Evolutionary conservation across 345 rosid species (phyloP), one percentile per base, ranked within the genome.

Genomic region (Eucalyptus urophylla): DNA sequence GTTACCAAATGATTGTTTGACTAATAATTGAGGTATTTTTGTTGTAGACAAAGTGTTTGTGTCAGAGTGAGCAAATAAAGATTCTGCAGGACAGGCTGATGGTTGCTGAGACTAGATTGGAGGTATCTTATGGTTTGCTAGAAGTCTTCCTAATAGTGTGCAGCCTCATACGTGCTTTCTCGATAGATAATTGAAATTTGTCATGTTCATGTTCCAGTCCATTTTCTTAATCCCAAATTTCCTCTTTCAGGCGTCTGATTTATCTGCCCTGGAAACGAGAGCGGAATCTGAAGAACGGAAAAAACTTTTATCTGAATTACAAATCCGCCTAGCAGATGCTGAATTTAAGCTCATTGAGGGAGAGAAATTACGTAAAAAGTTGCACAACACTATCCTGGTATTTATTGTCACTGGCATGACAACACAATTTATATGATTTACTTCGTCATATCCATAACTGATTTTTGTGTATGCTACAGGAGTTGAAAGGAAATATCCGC

Each of bases 361-460:
- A 89, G 99, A 98, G 92, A 97, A 92, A 80, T 93, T 98, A 67
- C 96, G 99, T 15, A 98, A 97, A 92, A 98, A 97, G 93, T 91
- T 98, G 90, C 99, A 98, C 90, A 98, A 98, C 92, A 96, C 98
- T 40, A 98, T 98, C 90, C 93, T 98, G 97, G 99, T 98, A 95
- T 89, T 87, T 87, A 49, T 65, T 88, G 37, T 76, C 88, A 65
- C 44, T 2, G 88, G 25, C 80, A 85, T 8, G 43, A 40, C 29
- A 24, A 49, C 16, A 25, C 58, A 54, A 27, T 33, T 58, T 85
- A 88, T 72, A 53, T 49, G 24, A 86, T 87, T 49, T 16, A 9
- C 53, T 17, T 33, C 80, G n/a, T 31, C 62, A 89, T 91, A 69
- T 62, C 80, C 85, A 86, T 88, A 87, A 91, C 85, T 33, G 17